phyloP scores from a whole-genome alignment of 352 stramenopile genomes.

The Pythium insidiosum region DNA sequence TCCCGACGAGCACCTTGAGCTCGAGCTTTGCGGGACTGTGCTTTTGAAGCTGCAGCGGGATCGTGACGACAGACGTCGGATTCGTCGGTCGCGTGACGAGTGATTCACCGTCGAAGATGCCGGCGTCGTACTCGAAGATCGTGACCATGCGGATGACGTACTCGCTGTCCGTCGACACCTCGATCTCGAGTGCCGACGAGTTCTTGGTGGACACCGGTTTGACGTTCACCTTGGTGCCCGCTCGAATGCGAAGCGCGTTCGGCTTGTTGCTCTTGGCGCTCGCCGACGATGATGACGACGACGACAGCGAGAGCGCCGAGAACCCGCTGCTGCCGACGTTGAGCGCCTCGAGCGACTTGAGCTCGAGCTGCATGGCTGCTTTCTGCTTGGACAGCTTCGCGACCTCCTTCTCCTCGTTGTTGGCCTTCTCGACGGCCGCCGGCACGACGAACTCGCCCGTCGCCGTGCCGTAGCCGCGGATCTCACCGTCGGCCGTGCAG shows the following conservation, averaged over 20 bases:
- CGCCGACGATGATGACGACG: constrained; percentile 1
- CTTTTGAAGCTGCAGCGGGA: constrained; percentile 59
- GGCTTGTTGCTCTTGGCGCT: constrained; percentile 26
- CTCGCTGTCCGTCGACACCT: constrained; percentile 77
- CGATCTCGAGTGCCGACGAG: constrained; percentile 63
- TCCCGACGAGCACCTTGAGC: constrained; percentile 73
- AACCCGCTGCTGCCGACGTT: constrained; percentile 14
- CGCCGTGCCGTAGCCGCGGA: constrained; percentile 53
- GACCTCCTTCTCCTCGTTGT: constrained; percentile 66
- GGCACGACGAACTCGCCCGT: constrained; percentile 28
- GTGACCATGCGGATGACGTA: constrained; percentile 85
- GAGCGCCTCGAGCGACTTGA: constrained; percentile 64
- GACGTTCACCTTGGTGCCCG: constrained; percentile 54
- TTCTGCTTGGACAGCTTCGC: constrained; percentile 80
- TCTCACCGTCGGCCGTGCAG: constrained; percentile 71
- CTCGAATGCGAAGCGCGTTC: constrained; percentile 34
- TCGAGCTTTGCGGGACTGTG: constrained; percentile 55
- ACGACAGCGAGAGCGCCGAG: too few species aligned
- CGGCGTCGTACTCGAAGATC: constrained; percentile 80
- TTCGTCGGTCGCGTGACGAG: constrained; percentile 48
- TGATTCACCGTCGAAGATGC: constrained; percentile 84
- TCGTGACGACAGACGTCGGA: constrained; percentile 31
- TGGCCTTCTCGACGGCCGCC: constrained; percentile 29
- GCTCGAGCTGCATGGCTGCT: constrained; percentile 57
- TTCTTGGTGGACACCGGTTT: constrained; percentile 40